Evolutionary conservation across 306 rosid genomes (phyloP).

Genomic region (Cucurbita maxima): DNA sequence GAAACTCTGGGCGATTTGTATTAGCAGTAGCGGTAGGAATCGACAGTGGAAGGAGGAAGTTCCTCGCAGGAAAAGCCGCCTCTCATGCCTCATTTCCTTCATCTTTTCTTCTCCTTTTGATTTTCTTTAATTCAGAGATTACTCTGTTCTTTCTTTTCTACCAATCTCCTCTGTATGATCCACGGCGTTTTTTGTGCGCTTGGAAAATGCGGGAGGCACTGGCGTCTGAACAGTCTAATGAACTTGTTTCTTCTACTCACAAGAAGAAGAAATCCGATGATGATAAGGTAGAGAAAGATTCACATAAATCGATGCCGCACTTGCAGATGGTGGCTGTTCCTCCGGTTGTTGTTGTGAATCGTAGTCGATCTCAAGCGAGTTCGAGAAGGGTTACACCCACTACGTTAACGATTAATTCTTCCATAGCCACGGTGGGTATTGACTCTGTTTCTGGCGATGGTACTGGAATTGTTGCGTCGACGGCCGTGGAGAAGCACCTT

Average conservation of each 20-base stretch:
- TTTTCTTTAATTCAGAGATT: background rate
- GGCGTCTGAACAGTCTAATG: slow-evolving; percentile 17
- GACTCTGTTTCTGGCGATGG: background rate
- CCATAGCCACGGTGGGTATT: background rate
- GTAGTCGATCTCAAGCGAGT: slow-evolving; percentile 49
- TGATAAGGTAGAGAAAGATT: slow-evolving; percentile 19
- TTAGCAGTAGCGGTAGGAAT: no score
- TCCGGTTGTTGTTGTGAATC: slow-evolving; percentile 18
- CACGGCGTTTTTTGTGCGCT: background rate
- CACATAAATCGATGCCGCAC: background rate
- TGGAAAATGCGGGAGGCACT: slow-evolving; percentile 65
- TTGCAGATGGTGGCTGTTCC: slow-evolving; percentile 12
- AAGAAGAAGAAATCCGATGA: slow-evolving; percentile 40
- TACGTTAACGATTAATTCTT: slow-evolving; percentile 5
- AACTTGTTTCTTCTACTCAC: slow-evolving; percentile 10
- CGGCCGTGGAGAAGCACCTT: slow-evolving; percentile 22
- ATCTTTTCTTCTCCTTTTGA: no score
- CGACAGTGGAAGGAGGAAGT: no score
- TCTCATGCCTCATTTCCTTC: no score
- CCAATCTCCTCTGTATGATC: no score
- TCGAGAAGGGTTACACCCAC: slow-evolving; percentile 61
- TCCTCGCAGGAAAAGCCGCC: no score
- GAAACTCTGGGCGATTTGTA: no score
- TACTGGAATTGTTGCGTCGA: background rate
- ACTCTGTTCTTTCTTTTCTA: no score